Evolutionary conservation across 2,329 filamentous ascomycete genomes (phyloP).

Genomic region (Pestalotiopsis sp.): DNA sequence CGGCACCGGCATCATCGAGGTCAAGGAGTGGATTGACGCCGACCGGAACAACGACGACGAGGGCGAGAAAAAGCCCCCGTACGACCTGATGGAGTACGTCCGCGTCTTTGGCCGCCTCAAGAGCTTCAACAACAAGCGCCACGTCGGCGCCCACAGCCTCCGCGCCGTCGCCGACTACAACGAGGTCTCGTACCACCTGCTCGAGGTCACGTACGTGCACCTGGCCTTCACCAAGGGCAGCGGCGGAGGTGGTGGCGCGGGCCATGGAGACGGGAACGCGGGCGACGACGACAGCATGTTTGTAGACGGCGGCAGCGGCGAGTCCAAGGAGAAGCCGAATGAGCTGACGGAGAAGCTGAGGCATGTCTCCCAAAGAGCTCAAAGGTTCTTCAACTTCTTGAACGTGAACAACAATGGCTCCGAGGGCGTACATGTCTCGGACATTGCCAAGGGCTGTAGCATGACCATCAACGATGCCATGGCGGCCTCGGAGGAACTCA

Average conservation of each 20-base stretch:
- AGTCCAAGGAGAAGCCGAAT: conserved; percentile 32
- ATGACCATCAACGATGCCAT: conserved; percentile 72
- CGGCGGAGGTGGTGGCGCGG: conserved; percentile 37
- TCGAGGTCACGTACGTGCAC: conserved; percentile 89
- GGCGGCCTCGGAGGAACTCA: conserved; percentile 79
- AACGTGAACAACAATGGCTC: conserved; percentile 69
- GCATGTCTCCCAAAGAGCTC: conserved; percentile 59
- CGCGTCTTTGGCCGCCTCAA: conserved; percentile 85
- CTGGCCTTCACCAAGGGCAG: conserved; percentile 75
- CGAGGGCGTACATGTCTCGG: conserved; percentile 81
- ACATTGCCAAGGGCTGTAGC: conserved; percentile 67
- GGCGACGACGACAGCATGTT: conserved; percentile 56
- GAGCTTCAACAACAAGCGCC: conserved; percentile 79
- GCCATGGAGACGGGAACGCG: conserved; percentile 34
- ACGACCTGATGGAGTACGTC: conserved; percentile 77
- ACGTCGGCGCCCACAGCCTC: conserved; percentile 79
- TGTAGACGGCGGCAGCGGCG: conserved; percentile 48
- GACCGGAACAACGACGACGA: conserved; percentile 43
- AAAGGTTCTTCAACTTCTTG: conserved; percentile 73
- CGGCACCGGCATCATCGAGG: conserved; percentile 89
- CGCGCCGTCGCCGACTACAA: conserved; percentile 83
- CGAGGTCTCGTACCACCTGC: conserved; percentile 88
- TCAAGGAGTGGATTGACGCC: conserved; percentile 81
- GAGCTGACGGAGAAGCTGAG: conserved; percentile 34
- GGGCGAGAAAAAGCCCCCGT: conserved; percentile 52